Base-by-base conservation (phyloP, 306 rosid species). In the Gillenia trifoliata region DNA sequence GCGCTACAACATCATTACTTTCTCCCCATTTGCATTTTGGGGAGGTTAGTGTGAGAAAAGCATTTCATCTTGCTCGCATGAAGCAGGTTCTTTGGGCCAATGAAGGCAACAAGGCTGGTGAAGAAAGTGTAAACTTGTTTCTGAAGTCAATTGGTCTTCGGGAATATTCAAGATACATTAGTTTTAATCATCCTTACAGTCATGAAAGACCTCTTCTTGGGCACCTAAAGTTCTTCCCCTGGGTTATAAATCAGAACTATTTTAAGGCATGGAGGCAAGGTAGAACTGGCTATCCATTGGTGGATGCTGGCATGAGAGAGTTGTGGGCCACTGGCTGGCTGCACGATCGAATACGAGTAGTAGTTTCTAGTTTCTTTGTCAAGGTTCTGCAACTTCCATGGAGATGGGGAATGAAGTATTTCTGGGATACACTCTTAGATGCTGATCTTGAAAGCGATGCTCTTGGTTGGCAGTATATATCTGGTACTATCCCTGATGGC, bases 331-430 rank as follows among this genome's bases (percentile, higher is more conserved):
- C 98, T 22, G 98, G 98, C 41, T 93, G 98, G 98, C 80, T 93
- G 55, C 98, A 93, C 71, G 97, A 93, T 85, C 89, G 97, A 52
- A 89, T 93, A 63, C 90, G 98, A 71, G 97, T 93, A 13, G 97
- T 93, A 0, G 98, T 93, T 84, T 88, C 98, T 41, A 91, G 98
- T 79, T 93, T 93, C 85, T 91, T 91, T 72, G 98, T 93, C 56
- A 93, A 93, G 86, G 97, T 93, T 85, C 83, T 93, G 86, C 98
- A 89, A 82, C 97, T 93, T 80, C 98, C 98, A 3, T 93, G 98
- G 98, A 88, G 93, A 83, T 93, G 98, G 98, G 98, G 98, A 65
- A 93, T 93, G 98, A 93, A 93, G 81, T 93, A 93, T 71, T 93
- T 93, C 81, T 93, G 98, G 98, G 98, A 93, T 70, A 93, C 98